Conservation (phyloP, 177 flowering plant genomes). For the Vitis hybrid region DNA sequence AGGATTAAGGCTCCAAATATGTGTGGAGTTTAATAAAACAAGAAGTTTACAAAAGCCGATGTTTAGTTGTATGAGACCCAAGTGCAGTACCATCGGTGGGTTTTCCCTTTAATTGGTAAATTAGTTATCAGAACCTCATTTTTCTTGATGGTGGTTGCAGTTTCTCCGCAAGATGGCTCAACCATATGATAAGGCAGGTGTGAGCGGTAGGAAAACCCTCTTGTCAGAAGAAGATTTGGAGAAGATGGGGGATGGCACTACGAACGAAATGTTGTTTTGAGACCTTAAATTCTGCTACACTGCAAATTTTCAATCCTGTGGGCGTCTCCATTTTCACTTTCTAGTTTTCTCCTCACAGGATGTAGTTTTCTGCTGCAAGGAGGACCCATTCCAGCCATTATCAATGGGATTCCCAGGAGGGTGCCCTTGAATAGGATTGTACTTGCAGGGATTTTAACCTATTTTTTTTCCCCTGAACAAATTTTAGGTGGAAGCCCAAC, state of each 20-base stretch:
- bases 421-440: no score
- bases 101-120: no score
- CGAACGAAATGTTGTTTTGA: slow-evolving; percentile 45
- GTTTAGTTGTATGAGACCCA: no score
- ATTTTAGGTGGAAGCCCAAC: no score
- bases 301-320: background rate
- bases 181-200: slow-evolving; percentile 85
- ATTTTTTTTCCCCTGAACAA: no score
- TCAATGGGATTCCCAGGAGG: no score
- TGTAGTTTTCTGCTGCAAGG: background rate
- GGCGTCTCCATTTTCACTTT: background rate
- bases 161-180: slow-evolving; percentile 96
- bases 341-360: background rate
- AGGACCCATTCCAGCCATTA: no score
- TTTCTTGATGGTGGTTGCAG: slow-evolving; percentile 39
- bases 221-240: slow-evolving; percentile 87
- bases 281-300: background rate
- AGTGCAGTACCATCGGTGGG: no score
- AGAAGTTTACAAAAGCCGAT: no score
- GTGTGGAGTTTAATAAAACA: no score
- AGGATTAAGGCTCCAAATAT: no score
- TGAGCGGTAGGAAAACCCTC: slow-evolving; percentile 66
- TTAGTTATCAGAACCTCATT: background rate
- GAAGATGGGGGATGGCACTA: slow-evolving; percentile 50
- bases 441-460: no score